A percentile compares a stretch with the other conserved stretches of the same genome.
These are phyloP conservation scores for Chrysoporthe austroafricana DNA, from an alignment of 2,329 filamentous ascomycete species.

Conservation along the genomic window DNA sequence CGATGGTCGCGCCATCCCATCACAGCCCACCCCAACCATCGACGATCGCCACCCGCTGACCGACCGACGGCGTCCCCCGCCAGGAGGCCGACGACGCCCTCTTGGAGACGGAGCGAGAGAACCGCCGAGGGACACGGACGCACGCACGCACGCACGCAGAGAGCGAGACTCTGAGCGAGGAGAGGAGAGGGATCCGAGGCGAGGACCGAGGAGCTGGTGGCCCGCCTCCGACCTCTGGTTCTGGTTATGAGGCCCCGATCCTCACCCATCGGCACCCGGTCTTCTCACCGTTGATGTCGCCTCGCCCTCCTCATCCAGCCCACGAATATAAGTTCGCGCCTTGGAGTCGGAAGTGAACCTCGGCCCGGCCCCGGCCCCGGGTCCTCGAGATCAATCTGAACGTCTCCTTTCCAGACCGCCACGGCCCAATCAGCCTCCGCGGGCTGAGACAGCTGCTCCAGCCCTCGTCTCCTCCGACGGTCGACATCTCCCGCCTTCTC, in stretches of 20 bases:
- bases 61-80: neutral
- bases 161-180: neutral
- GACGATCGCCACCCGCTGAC: neutral
- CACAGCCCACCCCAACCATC: conserved; percentile 10
- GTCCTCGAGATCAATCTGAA: conserved; percentile 6
- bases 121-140: neutral
- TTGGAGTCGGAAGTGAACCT: neutral
- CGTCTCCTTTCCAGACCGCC: neutral
- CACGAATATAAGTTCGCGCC: conserved; percentile 5
- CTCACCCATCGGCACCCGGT: conserved; percentile 23
- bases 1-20: conserved; percentile 21
- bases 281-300: conserved; percentile 18
- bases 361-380: conserved; percentile 3
- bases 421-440: conserved; percentile 16
- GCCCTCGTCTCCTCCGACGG: conserved; percentile 1
- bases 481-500: conserved; percentile 13
- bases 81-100: neutral
- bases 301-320: conserved; percentile 6
- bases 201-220: conserved; percentile 5
- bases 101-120: neutral
- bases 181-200: conserved; percentile 10
- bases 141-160: neutral
- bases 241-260: conserved; percentile 25
- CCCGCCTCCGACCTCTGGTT: neutral
- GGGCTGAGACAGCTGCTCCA: conserved; percentile 23